phyloP scores from a whole-genome alignment of 2,329 filamentous ascomycete species.

The Seiridium cupressi region DNA sequence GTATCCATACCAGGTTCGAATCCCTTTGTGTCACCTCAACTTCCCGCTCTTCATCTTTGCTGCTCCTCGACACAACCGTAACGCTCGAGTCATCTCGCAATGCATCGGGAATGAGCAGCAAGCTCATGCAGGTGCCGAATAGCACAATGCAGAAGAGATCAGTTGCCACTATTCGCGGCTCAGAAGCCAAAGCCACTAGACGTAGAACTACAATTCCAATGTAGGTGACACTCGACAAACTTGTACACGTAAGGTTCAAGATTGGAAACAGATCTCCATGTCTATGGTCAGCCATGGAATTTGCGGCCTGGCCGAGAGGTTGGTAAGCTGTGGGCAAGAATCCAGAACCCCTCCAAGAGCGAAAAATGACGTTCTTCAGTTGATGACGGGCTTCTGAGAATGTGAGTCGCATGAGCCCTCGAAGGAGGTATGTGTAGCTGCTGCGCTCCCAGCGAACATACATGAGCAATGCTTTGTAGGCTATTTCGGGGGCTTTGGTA shows the following conservation, averaged over 20 bases:
- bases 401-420: background rate
- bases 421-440: conserved; percentile 3
- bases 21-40: background rate
- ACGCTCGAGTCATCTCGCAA: background rate
- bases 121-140: background rate
- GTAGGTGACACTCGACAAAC: background rate
- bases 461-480: background rate
- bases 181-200: background rate
- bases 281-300: background rate
- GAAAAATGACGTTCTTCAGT: background rate
- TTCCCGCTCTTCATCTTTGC: background rate
- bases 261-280: background rate
- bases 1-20: background rate
- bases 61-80: background rate
- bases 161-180: background rate
- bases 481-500: background rate
- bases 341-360: background rate
- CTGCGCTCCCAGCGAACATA: conserved; percentile 5
- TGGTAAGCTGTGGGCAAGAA: background rate
- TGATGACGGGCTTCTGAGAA: background rate
- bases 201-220: background rate
- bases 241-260: background rate
- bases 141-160: background rate
- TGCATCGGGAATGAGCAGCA: background rate
- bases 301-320: background rate